Conservation (phyloP, 352 stramenopile genomes). For the Pseudoperonospora humuli region DNA sequence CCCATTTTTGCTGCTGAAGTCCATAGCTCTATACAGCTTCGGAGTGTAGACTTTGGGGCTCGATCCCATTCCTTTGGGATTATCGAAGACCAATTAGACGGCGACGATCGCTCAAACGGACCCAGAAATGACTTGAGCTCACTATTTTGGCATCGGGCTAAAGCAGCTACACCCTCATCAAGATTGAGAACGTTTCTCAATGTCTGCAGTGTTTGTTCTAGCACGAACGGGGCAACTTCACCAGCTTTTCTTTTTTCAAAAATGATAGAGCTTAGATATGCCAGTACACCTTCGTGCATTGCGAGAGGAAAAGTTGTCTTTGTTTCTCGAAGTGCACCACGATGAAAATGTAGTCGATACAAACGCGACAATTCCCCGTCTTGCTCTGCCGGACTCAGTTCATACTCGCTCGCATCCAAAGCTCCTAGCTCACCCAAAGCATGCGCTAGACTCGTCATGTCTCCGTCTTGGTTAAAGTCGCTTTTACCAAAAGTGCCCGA, state of each 20-base stretch:
- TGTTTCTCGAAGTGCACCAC: constrained; percentile 43
- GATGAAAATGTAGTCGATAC: constrained; percentile 49
- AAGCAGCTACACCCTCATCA: constrained; percentile 25
- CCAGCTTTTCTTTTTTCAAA: constrained; percentile 33
- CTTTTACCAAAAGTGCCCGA: constrained; percentile 11
- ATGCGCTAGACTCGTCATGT: constrained; percentile 36
- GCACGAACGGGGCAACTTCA: constrained; percentile 21
- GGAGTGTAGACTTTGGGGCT: constrained; percentile 4
- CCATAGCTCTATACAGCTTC: constrained; percentile 35
- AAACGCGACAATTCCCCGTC: constrained; percentile 40
- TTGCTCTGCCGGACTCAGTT: constrained; percentile 51
- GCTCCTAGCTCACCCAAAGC: constrained; percentile 58
- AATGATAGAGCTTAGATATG: constrained; percentile 54
- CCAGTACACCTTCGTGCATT: constrained; percentile 60
- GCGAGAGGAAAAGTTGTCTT: constrained; percentile 33
- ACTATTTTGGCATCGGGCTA: constrained; percentile 41
- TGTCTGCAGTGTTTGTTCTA: constrained; percentile 38
- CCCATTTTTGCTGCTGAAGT: constrained; percentile 19
- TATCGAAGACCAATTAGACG: constrained; percentile 50
- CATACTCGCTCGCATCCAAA: constrained; percentile 46
- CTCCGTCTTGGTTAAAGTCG: constrained; percentile 2
- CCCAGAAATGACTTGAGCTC: constrained; percentile 61
- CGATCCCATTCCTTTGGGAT: not conserved
- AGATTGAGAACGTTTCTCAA: constrained; percentile 44
- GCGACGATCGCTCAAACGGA: constrained; percentile 36